A percentile compares a stretch with the other conserved stretches of the same genome.
phyloP scores from a whole-genome alignment of 495 filamentous ascomycete genomes.

The Hypoxylon cercidicola region DNA sequence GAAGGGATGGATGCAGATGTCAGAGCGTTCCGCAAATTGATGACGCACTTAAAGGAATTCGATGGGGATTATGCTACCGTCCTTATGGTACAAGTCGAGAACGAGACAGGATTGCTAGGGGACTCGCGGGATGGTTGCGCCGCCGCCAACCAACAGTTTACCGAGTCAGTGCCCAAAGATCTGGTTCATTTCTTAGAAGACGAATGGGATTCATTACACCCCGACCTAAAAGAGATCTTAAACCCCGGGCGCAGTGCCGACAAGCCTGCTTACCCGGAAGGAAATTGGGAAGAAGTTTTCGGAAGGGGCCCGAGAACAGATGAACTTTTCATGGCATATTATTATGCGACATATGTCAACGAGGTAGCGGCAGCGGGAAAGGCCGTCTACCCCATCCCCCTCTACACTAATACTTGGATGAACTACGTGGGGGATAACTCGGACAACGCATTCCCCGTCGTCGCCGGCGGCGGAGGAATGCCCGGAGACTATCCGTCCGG shows the following conservation, averaged over 20 bases:
- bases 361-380: slow-evolving; percentile 57
- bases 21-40: slow-evolving; percentile 51
- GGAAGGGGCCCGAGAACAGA: slow-evolving; percentile 53
- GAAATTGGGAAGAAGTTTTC: slow-evolving; percentile 55
- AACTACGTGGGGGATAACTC: slow-evolving; percentile 35
- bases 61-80: slow-evolving; percentile 56
- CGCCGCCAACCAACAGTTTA: slow-evolving; percentile 50
- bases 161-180: slow-evolving; percentile 48
- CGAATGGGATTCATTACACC: slow-evolving; percentile 49
- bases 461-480: slow-evolving; percentile 55
- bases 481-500: slow-evolving; percentile 62
- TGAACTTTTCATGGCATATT: slow-evolving; percentile 64
- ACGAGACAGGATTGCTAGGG: slow-evolving; percentile 58
- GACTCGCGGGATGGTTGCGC: slow-evolving; percentile 57
- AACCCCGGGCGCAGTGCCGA: not conserved
- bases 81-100: slow-evolving; percentile 65
- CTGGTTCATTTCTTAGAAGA: slow-evolving; percentile 46
- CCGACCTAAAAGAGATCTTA: not conserved
- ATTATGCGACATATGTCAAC: slow-evolving; percentile 57
- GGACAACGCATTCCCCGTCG: slow-evolving; percentile 36
- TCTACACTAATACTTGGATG: slow-evolving; percentile 62
- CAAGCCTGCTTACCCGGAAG: slow-evolving; percentile 37
- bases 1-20: slow-evolving; percentile 51
- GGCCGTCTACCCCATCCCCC: slow-evolving; percentile 53
- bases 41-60: slow-evolving; percentile 53